Conservation (phyloP, 2,329 filamentous ascomycete genomes). For the Neurospora sp. region DNA sequence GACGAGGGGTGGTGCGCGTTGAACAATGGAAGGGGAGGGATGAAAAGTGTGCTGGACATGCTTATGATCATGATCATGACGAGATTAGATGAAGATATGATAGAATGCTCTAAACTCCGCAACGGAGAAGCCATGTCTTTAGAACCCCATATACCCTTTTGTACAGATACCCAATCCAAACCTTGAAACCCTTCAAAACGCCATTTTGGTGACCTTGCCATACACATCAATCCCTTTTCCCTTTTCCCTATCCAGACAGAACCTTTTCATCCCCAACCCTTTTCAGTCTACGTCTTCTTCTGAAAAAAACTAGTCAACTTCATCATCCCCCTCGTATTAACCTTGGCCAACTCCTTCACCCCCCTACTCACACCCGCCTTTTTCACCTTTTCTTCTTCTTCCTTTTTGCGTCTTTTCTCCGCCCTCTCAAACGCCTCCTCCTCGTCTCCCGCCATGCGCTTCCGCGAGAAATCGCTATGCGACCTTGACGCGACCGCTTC, state of each 20-base stretch:
- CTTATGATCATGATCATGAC: slow-evolving; percentile 2
- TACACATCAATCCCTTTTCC: neutral
- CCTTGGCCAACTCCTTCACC: slow-evolving; percentile 76
- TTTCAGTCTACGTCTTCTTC: slow-evolving; percentile 38
- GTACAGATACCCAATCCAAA: neutral
- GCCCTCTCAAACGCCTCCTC: slow-evolving; percentile 52
- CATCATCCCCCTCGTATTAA: slow-evolving; percentile 87
- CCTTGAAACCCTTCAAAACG: neutral
- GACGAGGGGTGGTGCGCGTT: slow-evolving; percentile 42
- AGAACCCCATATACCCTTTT: neutral
- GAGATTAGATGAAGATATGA: neutral
- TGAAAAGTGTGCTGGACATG: neutral
- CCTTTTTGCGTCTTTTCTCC: slow-evolving; percentile 76
- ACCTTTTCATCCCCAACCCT: neutral
- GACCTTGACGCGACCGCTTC: slow-evolving; percentile 62
- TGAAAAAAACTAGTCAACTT: slow-evolving; percentile 94
- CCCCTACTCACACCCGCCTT: slow-evolving; percentile 66
- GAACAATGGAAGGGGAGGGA: slow-evolving; percentile 13
- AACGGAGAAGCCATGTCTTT: neutral
- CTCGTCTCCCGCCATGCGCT: slow-evolving; percentile 53
- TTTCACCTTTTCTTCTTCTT: slow-evolving; percentile 81
- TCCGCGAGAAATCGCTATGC: slow-evolving; percentile 57
- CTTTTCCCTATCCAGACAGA: neutral
- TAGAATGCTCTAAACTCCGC: neutral
- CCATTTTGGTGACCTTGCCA: neutral